Conservation (phyloP, 2,329 filamentous ascomycete species). For the Colletotrichum sp. region DNA sequence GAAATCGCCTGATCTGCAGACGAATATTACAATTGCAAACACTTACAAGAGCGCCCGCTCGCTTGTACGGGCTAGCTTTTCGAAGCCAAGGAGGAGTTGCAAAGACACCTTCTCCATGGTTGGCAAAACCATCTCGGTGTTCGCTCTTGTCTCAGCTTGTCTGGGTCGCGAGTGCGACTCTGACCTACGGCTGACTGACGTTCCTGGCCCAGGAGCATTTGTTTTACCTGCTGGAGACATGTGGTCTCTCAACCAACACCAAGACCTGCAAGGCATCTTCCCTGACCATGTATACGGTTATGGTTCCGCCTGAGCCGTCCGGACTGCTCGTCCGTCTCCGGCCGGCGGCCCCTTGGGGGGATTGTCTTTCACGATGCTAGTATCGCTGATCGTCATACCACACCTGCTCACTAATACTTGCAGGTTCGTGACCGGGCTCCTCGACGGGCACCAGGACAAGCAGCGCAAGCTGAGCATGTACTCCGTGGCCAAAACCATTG, state of each 20-base stretch:
- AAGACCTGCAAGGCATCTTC: neutral
- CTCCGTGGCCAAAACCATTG: conserved; percentile 69
- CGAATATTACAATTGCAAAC: neutral
- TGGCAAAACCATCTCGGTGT: neutral
- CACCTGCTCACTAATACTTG: neutral
- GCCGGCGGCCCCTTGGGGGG: neutral
- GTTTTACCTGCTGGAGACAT: neutral
- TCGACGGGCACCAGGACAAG: conserved; percentile 75
- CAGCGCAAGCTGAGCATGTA: conserved; percentile 76
- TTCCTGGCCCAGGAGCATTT: neutral
- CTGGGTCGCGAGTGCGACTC: neutral
- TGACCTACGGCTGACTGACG: neutral
- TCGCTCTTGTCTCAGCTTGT: neutral
- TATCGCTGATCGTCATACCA: neutral
- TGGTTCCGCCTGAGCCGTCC: neutral
- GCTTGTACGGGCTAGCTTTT: neutral
- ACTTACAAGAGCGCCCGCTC: neutral
- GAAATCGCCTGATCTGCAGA: conserved; percentile 1
- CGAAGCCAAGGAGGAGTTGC: neutral
- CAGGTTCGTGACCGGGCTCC: conserved; percentile 80
- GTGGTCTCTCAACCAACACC: neutral
- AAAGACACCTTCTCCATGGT: neutral
- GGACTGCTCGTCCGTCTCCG: neutral
- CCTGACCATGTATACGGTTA: neutral
- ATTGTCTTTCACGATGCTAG: neutral